Evolutionary conservation across 75 land plant genomes (phyloP), one percentile per base, ranked within the genome.

Genomic region (Sequoia sempervirens): DNA sequence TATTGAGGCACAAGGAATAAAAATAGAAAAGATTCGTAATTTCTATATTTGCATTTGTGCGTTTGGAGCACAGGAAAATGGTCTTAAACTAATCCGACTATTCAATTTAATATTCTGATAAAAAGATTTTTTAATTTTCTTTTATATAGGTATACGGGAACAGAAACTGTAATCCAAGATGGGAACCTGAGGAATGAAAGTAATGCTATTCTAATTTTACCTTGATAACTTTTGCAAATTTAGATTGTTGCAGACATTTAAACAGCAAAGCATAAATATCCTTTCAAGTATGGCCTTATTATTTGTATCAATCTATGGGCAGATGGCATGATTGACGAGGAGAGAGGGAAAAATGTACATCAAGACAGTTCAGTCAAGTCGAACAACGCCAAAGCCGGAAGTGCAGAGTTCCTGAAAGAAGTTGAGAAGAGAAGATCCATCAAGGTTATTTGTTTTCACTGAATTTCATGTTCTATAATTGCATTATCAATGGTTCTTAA

Each of bases 351-450:
- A n/a, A 45, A 43, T 20, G 41, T 40, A 47, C 47, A 41, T 43
- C 38, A 20, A 43, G 79, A 78, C 32, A 38, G 3, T 78, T 43
- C 52, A 20, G 15, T 30, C 23, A 61, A 80, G 32, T 20, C 23
- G 23, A 82, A 38, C 47, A 89, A 85, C 84, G 87, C 88, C 52
- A 86, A 88, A 83, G 90, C 87, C 84, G 99, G 99, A 81, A 97
- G 91, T 72, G 98, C 96, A 54, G 91, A 93, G 23, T 97, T 84
- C 81, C 90, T 97, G 38, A 83, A 90, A 69, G 93, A 96, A 38
- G 87, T 97, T 66, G 99, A 97, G 83, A 85, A 91, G 8, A 89
- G 83, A 87, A 87, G 99, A 87, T 86, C 99, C 30, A 91, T 97
- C 46, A 97, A 97, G 91, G 99, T 92, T 38, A 37, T 84, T 75